Evolutionary conservation across 1,284 basidiomycete species (phyloP).

Genomic region (Meripilus lineatus): DNA sequence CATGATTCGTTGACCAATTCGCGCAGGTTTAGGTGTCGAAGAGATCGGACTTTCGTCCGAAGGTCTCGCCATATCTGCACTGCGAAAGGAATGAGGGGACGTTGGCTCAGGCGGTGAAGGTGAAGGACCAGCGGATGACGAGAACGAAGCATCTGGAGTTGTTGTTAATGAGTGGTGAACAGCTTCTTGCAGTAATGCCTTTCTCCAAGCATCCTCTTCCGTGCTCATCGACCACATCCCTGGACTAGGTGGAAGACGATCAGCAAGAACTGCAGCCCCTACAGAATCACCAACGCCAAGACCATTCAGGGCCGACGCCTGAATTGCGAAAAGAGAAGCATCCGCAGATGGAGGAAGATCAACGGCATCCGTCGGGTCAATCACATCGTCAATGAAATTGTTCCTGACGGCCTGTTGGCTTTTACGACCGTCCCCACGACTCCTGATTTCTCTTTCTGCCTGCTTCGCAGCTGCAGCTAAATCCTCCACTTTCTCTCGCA

Average conservation of each 20-base stretch:
- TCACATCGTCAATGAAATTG: constrained; percentile 43
- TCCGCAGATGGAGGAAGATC: constrained; percentile 64
- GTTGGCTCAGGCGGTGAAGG: constrained; percentile 10
- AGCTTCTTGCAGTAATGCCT: constrained; percentile 62
- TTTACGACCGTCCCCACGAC: constrained; percentile 31
- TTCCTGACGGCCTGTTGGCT: constrained; percentile 24
- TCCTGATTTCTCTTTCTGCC: constrained; percentile 64
- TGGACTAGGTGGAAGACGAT: constrained; percentile 66
- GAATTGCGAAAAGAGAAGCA: constrained; percentile 66
- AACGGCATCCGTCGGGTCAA: constrained; percentile 78
- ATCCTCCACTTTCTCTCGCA: constrained; percentile 73
- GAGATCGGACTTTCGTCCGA: constrained; percentile 11
- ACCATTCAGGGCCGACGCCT: constrained; percentile 63
- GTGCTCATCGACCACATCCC: constrained; percentile 49
- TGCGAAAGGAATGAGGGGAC: constrained; percentile 11
- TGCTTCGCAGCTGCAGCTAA: constrained; percentile 63
- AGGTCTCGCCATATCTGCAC: neutral
- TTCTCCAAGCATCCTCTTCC: constrained; percentile 64
- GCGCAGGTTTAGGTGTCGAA: constrained; percentile 10
- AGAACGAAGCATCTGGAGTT: constrained; percentile 37
- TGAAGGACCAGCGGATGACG: constrained; percentile 15
- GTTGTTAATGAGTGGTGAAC: constrained; percentile 68
- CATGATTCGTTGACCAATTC: constrained; percentile 25
- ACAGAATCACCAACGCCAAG: constrained; percentile 67
- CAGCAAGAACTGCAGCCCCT: constrained; percentile 66